A percentile compares a stretch with the other conserved stretches of the same genome.
These are phyloP conservation scores for Claviceps fusiformis DNA, from an alignment of 2,329 filamentous ascomycete species.

Conservation along the genomic window DNA sequence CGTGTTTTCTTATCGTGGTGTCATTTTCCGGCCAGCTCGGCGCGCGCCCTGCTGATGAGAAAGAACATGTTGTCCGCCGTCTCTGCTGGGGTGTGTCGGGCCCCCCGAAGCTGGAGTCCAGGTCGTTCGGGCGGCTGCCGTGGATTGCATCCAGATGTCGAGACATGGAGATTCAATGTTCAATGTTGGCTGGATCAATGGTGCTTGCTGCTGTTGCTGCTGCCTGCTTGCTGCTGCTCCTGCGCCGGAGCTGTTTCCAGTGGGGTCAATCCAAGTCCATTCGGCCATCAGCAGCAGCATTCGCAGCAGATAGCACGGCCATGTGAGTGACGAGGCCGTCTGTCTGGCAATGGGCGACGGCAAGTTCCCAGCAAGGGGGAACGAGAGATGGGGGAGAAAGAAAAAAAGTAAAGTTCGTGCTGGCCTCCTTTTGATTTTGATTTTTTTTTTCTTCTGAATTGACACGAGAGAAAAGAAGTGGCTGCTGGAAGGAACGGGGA, in stretches of 20 bases:
- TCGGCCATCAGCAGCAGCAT: neutral
- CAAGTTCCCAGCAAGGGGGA: conserved; percentile 4
- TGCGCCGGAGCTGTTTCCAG: neutral
- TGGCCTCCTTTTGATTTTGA: neutral
- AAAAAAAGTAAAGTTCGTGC: neutral
- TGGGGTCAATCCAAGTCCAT: conserved; percentile 2
- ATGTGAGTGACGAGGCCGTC: neutral
- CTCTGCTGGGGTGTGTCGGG: neutral
- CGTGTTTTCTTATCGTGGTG: neutral
- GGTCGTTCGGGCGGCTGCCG: no score
- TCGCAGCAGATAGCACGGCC: neutral
- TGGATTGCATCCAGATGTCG: neutral
- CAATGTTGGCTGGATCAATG: no score
- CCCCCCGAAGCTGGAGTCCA: neutral
- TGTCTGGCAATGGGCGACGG: neutral
- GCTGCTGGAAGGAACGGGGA: conserved; percentile 14
- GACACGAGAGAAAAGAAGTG: conserved; percentile 11
- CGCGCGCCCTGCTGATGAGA: neutral
- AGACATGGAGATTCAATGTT: neutral
- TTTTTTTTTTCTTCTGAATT: conserved; percentile 7
- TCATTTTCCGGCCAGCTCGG: neutral
- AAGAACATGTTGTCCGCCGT: neutral
- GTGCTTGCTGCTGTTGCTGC: no score
- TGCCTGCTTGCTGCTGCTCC: neutral
- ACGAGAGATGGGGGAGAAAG: neutral